Evolutionary conservation across 768 basidiomycete species (phyloP), one percentile per base, ranked within the genome.

Genomic region (Podaxis pistillaris): DNA sequence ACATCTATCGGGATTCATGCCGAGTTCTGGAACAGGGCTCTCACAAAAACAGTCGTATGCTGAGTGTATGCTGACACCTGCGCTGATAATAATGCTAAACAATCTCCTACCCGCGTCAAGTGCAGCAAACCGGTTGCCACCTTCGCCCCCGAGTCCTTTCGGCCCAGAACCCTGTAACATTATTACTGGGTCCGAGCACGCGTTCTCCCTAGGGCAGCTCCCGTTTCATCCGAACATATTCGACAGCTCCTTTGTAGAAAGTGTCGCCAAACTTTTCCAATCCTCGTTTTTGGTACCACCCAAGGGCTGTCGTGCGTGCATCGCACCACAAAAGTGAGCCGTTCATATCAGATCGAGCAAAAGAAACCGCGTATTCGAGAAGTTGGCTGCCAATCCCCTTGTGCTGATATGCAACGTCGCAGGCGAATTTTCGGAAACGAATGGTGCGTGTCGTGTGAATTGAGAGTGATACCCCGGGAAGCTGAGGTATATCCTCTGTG

Each of bases 371-470:
- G 66, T 79, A 71, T 53, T 69, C 64, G 41, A 90, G 73, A 49
- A 87, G 75, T 54, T 68, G 71, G 26, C 82, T 80, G 37, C 83
- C 85, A 63, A 89, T 75, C 26, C 86, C 86, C 64, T 68, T 77
- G 22, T 81, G 77, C 72, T 86, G 86, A 68, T 78, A 76, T n/a
- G 70, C 65, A 36, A 78, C 74, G 50, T 80, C 75, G 71, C 83
- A 88, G 17, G 86, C 82, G 68, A 88, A 88, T 68, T 87, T 88
- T 64, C 85, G 76, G 73, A 87, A 86, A 30, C 84, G 79, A 22
- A 79, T 78, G 9, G 71, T 65, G 53, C 15, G 71, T n/a, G 15
- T 22, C 63, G 56, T 58, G 58, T 58, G 65, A 22, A 56, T 52
- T 59, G 66, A 44, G 22, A 37, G 58, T 51, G 67, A 44, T 11